Evolutionary conservation across 129 eudicot genomes (phyloP), one percentile per base, ranked within the genome.

Genomic region (Glebionis coronaria): DNA sequence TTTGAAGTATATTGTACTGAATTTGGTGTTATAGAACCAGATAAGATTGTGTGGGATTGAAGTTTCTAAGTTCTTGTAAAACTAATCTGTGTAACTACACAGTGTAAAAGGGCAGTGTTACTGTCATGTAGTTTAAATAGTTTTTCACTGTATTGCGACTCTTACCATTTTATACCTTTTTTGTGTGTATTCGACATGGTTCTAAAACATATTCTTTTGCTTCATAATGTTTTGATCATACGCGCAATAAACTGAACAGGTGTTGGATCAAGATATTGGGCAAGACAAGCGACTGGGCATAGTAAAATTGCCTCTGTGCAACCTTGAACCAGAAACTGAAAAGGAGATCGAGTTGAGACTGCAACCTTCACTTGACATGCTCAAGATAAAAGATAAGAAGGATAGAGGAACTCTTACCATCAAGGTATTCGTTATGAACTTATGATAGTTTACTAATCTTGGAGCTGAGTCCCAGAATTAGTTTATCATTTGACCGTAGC

Each of bases 221-320:
- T 59, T 15, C 15, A 4, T 68, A 38, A 51, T 27, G 44, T 15
- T 35, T n/a, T 59, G 72, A 51, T 63, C 12, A 0, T 31, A 23
- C 40, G 54, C 3, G 12, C 7, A 56, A 59, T 67, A 25, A 13
- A 44, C 40, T 45, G 46, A 73, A 72, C 85, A 93, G 99, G 99
- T 93, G n/a, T 84, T 69, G 72, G 99, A 93, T 80, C 67, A 89
- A 71, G 99, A 93, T 73, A 82, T 93, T 68, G 99, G 99, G 69
- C 97, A 93, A 79, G 99, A 93, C 75, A 79, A 89, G 79, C 85
- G 87, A 59, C 25, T 93, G 79, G 99, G 99, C 53, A 68, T 86
- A 38, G 86, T 79, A 31, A 93, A 87, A 70, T 63, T 89, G 44
- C 76, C 93, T 31, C 76, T 93, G 53, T 67, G 18, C 46, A 95